phyloP scores from a whole-genome alignment of 345 rosid genomes.

The Gossypium stocksii region DNA sequence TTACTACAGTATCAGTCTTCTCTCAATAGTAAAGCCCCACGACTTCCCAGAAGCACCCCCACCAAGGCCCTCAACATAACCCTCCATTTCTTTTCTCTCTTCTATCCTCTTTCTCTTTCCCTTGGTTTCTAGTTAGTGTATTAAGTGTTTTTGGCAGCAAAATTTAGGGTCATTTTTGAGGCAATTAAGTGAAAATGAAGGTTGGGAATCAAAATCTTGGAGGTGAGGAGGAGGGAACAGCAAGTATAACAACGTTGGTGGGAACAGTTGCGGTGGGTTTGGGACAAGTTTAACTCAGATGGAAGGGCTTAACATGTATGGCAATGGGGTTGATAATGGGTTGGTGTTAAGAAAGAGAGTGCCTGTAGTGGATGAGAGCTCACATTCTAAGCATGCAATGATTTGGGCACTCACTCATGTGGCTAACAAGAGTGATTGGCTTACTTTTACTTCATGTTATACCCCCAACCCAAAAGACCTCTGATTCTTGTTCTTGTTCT shows the following conservation, averaged over 20 bases:
- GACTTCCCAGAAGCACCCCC: background rate
- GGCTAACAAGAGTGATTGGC: slow-evolving; percentile 58
- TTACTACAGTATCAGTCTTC: background rate
- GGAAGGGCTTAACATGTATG: slow-evolving; percentile 45
- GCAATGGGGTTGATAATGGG: slow-evolving; percentile 27
- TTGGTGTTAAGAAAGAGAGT: slow-evolving; percentile 61
- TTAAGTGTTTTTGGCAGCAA: no score
- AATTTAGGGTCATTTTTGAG: slow-evolving; percentile 41
- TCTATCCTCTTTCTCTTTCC: background rate
- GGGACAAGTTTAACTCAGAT: slow-evolving; percentile 34
- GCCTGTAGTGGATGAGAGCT: slow-evolving; percentile 71
- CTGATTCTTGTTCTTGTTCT: slow-evolving; percentile 29
- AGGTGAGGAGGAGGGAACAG: background rate
- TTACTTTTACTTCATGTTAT: slow-evolving; percentile 70
- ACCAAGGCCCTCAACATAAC: background rate
- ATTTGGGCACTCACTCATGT: slow-evolving; percentile 99
- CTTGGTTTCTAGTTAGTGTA: background rate
- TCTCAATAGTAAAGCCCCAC: slow-evolving; percentile 9
- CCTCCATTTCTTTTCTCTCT: background rate
- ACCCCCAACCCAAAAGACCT: slow-evolving; percentile 29
- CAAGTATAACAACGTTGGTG: background rate
- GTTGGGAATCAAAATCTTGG: slow-evolving; percentile 45
- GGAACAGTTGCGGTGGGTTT: background rate
- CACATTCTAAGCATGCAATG: slow-evolving; percentile 85
- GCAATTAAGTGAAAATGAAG: slow-evolving; percentile 55